phyloP scores from a whole-genome alignment of 306 rosid species.

The Coriaria nepalensis region DNA sequence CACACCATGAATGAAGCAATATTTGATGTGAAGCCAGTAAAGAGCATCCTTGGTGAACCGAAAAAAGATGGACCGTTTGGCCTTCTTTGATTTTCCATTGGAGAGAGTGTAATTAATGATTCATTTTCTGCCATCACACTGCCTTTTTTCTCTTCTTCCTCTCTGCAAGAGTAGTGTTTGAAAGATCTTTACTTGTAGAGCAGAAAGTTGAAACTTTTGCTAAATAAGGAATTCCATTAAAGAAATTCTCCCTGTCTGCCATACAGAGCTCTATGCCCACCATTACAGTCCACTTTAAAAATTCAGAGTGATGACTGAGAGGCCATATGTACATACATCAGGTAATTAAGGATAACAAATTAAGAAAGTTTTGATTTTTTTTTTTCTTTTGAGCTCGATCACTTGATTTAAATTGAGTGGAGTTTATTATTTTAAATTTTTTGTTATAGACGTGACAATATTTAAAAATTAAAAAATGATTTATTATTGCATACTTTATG shows the following conservation, averaged over 20 bases:
- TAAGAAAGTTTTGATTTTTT: constrained; percentile 31
- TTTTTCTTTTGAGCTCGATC: constrained; percentile 19
- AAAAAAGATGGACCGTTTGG: constrained; percentile 37
- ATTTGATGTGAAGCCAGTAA: constrained; percentile 37
- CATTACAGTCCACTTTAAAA: constrained; percentile 1
- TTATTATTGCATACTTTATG: too few relatives aligned
- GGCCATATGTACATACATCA: constrained; percentile 55
- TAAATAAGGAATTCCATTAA: neutral
- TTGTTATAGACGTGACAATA: too few relatives aligned
- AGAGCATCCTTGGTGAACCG: constrained; percentile 41
- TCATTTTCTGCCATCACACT: constrained; percentile 44
- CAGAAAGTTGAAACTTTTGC: neutral
- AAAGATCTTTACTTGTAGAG: too few relatives aligned
- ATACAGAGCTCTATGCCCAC: neutral
- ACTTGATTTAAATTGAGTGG: constrained; percentile 1
- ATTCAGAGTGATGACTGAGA: constrained; percentile 42
- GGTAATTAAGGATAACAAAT: constrained; percentile 24
- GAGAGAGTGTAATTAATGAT: constrained; percentile 30
- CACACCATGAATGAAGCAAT: too few relatives aligned
- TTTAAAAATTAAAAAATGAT: too few relatives aligned
- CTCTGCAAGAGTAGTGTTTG: constrained; percentile 3
- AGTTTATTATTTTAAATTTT: too few relatives aligned
- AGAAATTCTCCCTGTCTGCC: neutral
- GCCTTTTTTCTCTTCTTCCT: constrained; percentile 12
- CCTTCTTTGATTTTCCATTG: constrained; percentile 27